These are phyloP conservation scores for Penicillium psychrofluorescens DNA, from an alignment of 495 filamentous ascomycete species.

Conservation along the genomic window DNA sequence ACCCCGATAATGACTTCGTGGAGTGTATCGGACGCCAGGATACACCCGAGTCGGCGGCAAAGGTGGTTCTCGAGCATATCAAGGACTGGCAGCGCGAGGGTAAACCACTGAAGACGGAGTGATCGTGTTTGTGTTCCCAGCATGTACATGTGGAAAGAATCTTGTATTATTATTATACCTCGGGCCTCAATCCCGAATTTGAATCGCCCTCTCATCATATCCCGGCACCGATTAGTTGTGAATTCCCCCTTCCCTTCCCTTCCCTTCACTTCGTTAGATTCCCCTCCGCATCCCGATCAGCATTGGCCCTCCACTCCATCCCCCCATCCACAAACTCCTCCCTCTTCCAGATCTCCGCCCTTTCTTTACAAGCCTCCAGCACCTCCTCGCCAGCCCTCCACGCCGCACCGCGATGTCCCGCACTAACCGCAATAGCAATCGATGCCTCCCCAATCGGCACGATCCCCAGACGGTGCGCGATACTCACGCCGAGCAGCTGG, in stretches of 20 bases:
- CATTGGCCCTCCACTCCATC: conserved; percentile 84
- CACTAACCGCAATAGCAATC: conserved; percentile 81
- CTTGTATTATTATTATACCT: not conserved
- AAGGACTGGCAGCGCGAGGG: conserved; percentile 72
- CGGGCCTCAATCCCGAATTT: conserved; percentile 4
- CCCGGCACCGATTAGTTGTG: not conserved
- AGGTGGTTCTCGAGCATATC: conserved; percentile 79
- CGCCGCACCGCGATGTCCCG: conserved; percentile 78
- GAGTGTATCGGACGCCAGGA: conserved; percentile 94
- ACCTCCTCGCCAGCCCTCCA: conserved; percentile 89
- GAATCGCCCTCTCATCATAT: conserved; percentile 24
- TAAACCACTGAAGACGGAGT: conserved; percentile 35
- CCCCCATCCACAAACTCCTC: conserved; percentile 83
- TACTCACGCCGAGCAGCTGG: conserved; percentile 59
- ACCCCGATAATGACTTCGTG: conserved; percentile 96
- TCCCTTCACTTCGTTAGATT: conserved; percentile 6
- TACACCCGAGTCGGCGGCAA: conserved; percentile 77
- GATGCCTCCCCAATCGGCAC: conserved; percentile 88
- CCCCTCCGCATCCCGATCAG: conserved; percentile 58
- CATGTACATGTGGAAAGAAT: conserved; percentile 13
- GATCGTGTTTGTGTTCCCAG: conserved; percentile 6
- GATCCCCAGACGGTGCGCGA: conserved; percentile 78
- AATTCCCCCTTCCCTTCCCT: not conserved
- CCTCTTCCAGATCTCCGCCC: conserved; percentile 90
- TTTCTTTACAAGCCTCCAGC: conserved; percentile 77